These are phyloP conservation scores for Brettanomyces anomalus DNA, from an alignment of 805 yeast genomes.

Conservation along the genomic window DNA sequence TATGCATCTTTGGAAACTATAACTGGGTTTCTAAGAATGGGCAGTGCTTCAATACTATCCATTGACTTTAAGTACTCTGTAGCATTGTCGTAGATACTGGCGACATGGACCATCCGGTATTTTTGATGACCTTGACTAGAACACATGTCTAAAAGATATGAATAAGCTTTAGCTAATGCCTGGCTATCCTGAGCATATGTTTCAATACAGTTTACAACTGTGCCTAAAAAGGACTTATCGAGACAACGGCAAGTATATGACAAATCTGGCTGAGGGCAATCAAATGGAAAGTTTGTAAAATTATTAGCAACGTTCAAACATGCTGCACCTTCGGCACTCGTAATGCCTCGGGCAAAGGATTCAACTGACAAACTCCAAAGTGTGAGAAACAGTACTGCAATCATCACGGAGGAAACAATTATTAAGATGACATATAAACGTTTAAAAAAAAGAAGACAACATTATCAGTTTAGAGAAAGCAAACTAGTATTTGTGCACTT, in stretches of 20 bases:
- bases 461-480: too few relatives aligned
- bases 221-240: conserved; percentile 26
- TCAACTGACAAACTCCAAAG: not conserved
- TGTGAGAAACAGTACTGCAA: not conserved
- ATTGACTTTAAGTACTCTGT: conserved; percentile 14
- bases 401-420: not conserved
- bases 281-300: conserved; percentile 24
- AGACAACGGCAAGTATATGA: conserved; percentile 28
- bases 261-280: conserved; percentile 25
- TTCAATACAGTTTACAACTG: conserved; percentile 28
- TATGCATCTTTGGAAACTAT: conserved; percentile 17
- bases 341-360: conserved; percentile 16
- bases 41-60: conserved; percentile 2
- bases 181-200: conserved; percentile 19
- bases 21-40: conserved; percentile 20
- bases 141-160: conserved; percentile 27
- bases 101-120: conserved; percentile 21
- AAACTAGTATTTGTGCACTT: too few relatives aligned
- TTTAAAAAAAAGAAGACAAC: too few relatives aligned
- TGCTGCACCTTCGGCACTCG: conserved; percentile 28
- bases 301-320: conserved; percentile 28
- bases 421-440: too few relatives aligned
- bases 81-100: conserved; percentile 21
- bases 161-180: conserved; percentile 22
- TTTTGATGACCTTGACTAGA: conserved; percentile 22